A percentile compares a stretch with the other conserved stretches of the same genome.
phyloP scores from a whole-genome alignment of 73 alveolate species.

The Halteria grandinella region DNA sequence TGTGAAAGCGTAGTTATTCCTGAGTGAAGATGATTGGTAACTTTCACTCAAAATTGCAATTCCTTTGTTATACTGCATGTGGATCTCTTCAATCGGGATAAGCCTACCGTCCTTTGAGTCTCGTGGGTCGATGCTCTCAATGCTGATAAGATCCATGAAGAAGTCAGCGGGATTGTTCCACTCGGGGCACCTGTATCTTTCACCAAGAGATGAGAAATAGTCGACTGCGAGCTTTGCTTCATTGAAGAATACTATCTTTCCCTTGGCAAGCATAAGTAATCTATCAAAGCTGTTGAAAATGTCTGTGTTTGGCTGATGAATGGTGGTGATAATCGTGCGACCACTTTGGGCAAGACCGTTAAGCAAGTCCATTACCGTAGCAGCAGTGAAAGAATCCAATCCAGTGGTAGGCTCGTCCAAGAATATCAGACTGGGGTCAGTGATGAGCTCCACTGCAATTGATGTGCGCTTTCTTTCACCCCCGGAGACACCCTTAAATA shows the following conservation, averaged over 20 bases:
- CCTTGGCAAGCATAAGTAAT: conserved; percentile 67
- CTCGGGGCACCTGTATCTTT: conserved; percentile 76
- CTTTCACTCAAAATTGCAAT: too few relatives aligned
- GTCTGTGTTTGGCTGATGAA: conserved; percentile 84
- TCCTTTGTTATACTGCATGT: too few relatives aligned
- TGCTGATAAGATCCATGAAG: too few relatives aligned
- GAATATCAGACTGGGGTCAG: conserved; percentile 78
- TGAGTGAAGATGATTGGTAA: too few relatives aligned
- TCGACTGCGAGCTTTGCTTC: conserved; percentile 73
- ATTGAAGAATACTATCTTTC: conserved; percentile 75
- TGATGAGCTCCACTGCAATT: conserved; percentile 82
- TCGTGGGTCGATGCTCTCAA: too few relatives aligned
- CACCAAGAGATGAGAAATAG: conserved; percentile 73
- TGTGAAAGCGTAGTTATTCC: too few relatives aligned
- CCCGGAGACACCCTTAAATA: conserved; percentile 78
- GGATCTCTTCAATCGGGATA: too few relatives aligned
- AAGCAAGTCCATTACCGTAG: conserved; percentile 66
- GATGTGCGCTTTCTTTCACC: conserved; percentile 85
- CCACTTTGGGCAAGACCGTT: conserved; percentile 69
- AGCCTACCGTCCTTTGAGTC: too few relatives aligned
- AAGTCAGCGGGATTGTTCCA: conserved; percentile 81
- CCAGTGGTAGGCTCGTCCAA: conserved; percentile 88
- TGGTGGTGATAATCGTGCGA: conserved; percentile 76
- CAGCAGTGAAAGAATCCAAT: conserved; percentile 79
- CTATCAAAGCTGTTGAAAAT: conserved; percentile 73